phyloP scores from a whole-genome alignment of 1,139 yeast genomes.

The Geotrichum australiense region DNA sequence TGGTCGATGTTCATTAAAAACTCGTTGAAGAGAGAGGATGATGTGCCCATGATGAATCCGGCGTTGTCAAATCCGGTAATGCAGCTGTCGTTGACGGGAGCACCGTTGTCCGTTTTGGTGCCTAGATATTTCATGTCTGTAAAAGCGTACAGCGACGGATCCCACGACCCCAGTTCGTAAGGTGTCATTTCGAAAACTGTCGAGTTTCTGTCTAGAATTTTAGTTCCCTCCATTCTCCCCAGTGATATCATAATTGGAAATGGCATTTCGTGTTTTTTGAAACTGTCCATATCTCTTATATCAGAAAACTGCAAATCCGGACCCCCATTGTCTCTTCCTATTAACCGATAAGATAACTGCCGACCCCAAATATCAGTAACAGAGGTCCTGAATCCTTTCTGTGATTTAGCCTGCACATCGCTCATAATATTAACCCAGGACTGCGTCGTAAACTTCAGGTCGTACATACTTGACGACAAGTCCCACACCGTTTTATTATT shows the following conservation, averaged over 20 bases:
- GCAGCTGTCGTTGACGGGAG: slow-evolving; percentile 38
- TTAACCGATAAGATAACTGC: slow-evolving; percentile 70
- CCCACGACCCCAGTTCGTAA: slow-evolving; percentile 82
- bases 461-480: neutral
- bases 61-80: slow-evolving; percentile 68
- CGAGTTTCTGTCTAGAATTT: slow-evolving; percentile 49
- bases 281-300: slow-evolving; percentile 47
- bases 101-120: slow-evolving; percentile 54
- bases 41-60: slow-evolving; percentile 69
- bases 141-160: slow-evolving; percentile 68
- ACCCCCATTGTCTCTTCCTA: slow-evolving; percentile 51
- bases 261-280: slow-evolving; percentile 66
- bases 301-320: slow-evolving; percentile 61
- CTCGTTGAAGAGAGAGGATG: slow-evolving; percentile 70
- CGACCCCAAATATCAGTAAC: slow-evolving; percentile 90
- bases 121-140: slow-evolving; percentile 69
- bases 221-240: slow-evolving; percentile 68
- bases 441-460: neutral
- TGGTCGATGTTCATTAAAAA: slow-evolving; percentile 54
- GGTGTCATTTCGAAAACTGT: slow-evolving; percentile 80
- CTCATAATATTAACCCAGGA: neutral
- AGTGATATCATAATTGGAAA: slow-evolving; percentile 84
- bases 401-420: neutral
- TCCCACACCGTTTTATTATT: neutral
- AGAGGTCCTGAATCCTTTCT: slow-evolving; percentile 1